A percentile compares a stretch with the other conserved stretches of the same genome.
These are phyloP conservation scores for Cyclotella cryptica DNA, from an alignment of 108 stramenopile species.

Conservation along the genomic window DNA sequence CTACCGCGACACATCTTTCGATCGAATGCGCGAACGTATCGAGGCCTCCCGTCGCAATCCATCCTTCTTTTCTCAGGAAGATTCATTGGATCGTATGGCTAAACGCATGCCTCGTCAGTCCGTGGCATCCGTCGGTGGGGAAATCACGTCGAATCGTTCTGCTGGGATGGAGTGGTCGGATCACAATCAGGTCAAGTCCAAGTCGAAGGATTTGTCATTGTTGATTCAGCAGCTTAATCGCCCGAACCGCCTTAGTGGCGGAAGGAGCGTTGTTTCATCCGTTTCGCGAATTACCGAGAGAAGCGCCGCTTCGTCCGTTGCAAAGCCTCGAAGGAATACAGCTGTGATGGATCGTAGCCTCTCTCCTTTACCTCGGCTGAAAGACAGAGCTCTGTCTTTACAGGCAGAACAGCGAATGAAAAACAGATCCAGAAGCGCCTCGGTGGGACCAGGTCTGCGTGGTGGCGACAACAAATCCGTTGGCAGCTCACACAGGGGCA, in stretches of 20 bases:
- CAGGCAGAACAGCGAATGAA: background rate
- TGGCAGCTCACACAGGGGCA: background rate
- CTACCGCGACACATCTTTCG: background rate
- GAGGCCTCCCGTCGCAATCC: background rate
- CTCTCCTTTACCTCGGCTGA: background rate
- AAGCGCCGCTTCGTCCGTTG: background rate
- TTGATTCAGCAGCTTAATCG: background rate
- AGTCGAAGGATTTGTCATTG: constrained; percentile 4
- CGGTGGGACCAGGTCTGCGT: background rate
- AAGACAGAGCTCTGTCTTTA: background rate
- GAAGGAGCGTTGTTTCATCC: background rate
- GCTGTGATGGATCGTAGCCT: background rate
- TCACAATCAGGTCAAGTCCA: background rate
- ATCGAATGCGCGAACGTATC: constrained; percentile 2
- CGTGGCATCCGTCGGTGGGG: background rate
- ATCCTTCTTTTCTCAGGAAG: background rate
- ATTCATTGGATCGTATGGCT: background rate
- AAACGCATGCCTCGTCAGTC: constrained; percentile 10
- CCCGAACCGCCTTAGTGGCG: background rate
- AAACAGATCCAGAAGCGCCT: background rate
- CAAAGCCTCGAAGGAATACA: background rate
- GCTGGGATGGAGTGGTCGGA: constrained; percentile 2
- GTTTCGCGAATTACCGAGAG: background rate
- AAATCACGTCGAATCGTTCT: background rate
- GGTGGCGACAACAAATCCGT: background rate